Evolutionary conservation across 352 stramenopile genomes (phyloP), one percentile per base, ranked within the genome.

Genomic region (Globisporangium parvum): DNA sequence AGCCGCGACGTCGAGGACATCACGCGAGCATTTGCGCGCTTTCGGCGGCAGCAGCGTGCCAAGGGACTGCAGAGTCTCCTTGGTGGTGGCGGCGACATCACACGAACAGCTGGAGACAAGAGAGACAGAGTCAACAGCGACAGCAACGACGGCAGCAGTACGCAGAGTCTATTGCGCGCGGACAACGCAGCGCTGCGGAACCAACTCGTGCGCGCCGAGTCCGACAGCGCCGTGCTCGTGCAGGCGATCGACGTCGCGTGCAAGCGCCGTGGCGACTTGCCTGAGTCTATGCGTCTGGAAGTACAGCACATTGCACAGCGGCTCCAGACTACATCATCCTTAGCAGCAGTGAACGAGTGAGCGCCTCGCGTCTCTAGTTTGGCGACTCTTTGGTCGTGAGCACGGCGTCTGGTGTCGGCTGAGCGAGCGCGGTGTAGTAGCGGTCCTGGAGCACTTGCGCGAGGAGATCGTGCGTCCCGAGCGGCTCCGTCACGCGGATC

Each of bases 401-500:
- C 42, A 52, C 64, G 44, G 62, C 69, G 47, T 76, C 63, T 15
- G 68, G 53, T 0, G 28, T 45, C 1, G 67, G 21, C 23, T 76
- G 67, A 6, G 48, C 47, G 37, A 78, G 5, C 0, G 61, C 71
- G 47, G 65, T 37, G 33, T 68, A 70, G 63, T 87, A 93, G 23
- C 82, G 76, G 48, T 91, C 78, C 15, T 75, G 70, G 21, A 93
- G 45, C 17, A 91, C 77, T 39, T 91, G 71, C 0, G 77, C 73
- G 11, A 93, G 55, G 9, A 90, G 42, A 24, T 70, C 56, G 57
- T 93, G 80, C 26, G 80, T 80, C 42, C 78, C 77, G 17, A 93
- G 58, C 4, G 83, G 77, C 40, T 86, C 70, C 0, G 80, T 84
- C 37, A 93, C 65, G 28, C 69, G 72, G n/a, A 91, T 63, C 2